Evolutionary conservation across 73 alveolate genomes (phyloP), one percentile per base, ranked within the genome.

Genomic region (Paramecium primaurelia): DNA sequence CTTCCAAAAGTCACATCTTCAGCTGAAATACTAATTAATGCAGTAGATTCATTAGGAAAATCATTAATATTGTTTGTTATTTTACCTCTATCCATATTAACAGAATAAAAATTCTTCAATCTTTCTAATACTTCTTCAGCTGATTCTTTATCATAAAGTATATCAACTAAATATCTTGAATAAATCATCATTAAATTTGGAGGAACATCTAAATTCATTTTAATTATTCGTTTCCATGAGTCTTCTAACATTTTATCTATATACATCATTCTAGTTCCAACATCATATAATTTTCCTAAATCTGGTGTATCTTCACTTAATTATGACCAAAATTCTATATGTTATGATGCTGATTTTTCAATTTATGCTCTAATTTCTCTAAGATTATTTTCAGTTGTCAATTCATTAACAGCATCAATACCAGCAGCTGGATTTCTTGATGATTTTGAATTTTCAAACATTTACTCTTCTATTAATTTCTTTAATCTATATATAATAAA

Each of bases 21-120:
- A n/a, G 94, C 94, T 47, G 94, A 89, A 26, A 89, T 83, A 40
- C 92, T 71, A 71, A 89, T 89, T 6, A 89, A 7, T 6, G 92
- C 94, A n/a, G 94, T 89, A 18, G 94, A 89, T 54, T 89, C 94
- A 71, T 89, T 89, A 59, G 86, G 88, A 44, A 89, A 89, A 71
- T 89, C 94, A 71, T 89, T 89, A 20, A 89, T 89, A 30, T 89
- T 89, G 42, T 89, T 89, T 3, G 94, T 89, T 0, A 83, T 89
- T 47, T 89, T 89, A 22, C 94, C 88, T 20, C 94, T 58, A 73
- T 89, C 94, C 75, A 89, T 73, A 44, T 89, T 89, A 0, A 83
- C 58, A 30, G 94, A 89, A 30, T 89, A 58, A 40, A 83, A 71
- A 8, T 77, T 71, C 84, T 89, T 89, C 10, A 89, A 73, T 89